These are phyloP conservation scores for Fusarium gaditjirri DNA, from an alignment of 2,329 filamentous ascomycete species.

Conservation along the genomic window DNA sequence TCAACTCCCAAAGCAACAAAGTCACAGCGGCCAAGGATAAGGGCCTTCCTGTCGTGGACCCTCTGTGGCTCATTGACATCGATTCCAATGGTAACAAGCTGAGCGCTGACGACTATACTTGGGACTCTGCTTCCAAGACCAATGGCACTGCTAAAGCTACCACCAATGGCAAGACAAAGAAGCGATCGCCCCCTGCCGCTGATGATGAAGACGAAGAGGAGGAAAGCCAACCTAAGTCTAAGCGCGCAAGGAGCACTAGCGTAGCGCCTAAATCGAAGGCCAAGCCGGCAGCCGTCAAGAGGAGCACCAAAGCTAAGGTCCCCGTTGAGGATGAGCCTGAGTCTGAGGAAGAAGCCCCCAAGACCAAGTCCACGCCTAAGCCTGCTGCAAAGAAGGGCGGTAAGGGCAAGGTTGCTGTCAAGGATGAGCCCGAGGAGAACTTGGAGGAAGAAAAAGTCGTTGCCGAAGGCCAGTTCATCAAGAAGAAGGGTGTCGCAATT, in stretches of 20 bases:
- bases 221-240: slow-evolving; percentile 44
- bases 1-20: slow-evolving; percentile 61
- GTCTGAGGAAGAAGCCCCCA: slow-evolving; percentile 27
- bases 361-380: slow-evolving; percentile 38
- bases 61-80: slow-evolving; percentile 72
- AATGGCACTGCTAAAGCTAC: slow-evolving; percentile 37
- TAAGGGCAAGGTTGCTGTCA: slow-evolving; percentile 36
- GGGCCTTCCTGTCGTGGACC: slow-evolving; percentile 64
- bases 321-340: slow-evolving; percentile 44
- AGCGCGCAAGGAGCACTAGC: slow-evolving; percentile 37
- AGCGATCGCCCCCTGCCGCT: slow-evolving; percentile 40
- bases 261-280: slow-evolving; percentile 4
- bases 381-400: slow-evolving; percentile 39
- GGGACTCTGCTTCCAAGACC: slow-evolving; percentile 43
- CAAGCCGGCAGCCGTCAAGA: slow-evolving; percentile 25
- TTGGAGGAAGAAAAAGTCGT: slow-evolving; percentile 50
- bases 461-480: slow-evolving; percentile 58
- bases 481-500: slow-evolving; percentile 57
- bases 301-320: slow-evolving; percentile 38
- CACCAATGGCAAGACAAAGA: slow-evolving; percentile 38
- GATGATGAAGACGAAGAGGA: slow-evolving; percentile 45
- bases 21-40: slow-evolving; percentile 59
- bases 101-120: slow-evolving; percentile 42
- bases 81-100: slow-evolving; percentile 46
- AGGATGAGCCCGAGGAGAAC: slow-evolving; percentile 41